These are phyloP conservation scores for Microbotryomycetes sp. DNA, from an alignment of 1,284 basidiomycete genomes.

Conservation along the genomic window DNA sequence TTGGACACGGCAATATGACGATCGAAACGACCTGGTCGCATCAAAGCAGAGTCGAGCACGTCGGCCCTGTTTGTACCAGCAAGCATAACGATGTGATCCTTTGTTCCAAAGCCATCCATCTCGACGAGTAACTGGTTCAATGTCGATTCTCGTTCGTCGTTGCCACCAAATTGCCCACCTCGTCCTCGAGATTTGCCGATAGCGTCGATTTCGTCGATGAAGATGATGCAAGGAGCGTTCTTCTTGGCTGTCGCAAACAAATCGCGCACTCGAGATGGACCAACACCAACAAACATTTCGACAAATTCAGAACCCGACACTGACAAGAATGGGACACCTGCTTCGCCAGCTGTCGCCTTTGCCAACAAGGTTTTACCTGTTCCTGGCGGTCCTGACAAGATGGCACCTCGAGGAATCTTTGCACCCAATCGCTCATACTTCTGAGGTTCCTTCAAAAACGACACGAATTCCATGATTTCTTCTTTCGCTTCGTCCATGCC, in stretches of 20 bases:
- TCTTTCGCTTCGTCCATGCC: constrained; percentile 99
- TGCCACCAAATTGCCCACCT: constrained; percentile 78
- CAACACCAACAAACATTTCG: constrained; percentile 99
- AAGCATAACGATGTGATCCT: constrained; percentile 92
- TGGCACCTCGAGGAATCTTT: constrained; percentile 97
- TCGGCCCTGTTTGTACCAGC: constrained; percentile 96
- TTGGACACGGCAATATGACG: constrained; percentile 92
- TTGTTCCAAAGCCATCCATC: constrained; percentile 97
- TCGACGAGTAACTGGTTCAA: constrained; percentile 97
- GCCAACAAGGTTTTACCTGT: constrained; percentile 98
- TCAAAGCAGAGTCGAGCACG: constrained; percentile 86
- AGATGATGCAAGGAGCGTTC: constrained; percentile 97
- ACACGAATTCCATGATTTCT: constrained; percentile 99
- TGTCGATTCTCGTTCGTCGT: constrained; percentile 96
- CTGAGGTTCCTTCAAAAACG: constrained; percentile 92
- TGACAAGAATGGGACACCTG: constrained; percentile 92
- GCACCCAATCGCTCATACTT: constrained; percentile 95
- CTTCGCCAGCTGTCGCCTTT: constrained; percentile 97
- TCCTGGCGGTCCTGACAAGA: constrained; percentile 94
- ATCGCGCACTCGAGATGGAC: constrained; percentile 93
- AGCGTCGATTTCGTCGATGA: constrained; percentile 99
- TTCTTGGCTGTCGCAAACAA: constrained; percentile 97
- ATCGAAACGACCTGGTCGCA: constrained; percentile 97
- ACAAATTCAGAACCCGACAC: constrained; percentile 99
- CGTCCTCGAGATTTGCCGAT: constrained; percentile 94